Conservation (phyloP, 108 stramenopile genomes). For the Asterionellopsis glacialis region DNA sequence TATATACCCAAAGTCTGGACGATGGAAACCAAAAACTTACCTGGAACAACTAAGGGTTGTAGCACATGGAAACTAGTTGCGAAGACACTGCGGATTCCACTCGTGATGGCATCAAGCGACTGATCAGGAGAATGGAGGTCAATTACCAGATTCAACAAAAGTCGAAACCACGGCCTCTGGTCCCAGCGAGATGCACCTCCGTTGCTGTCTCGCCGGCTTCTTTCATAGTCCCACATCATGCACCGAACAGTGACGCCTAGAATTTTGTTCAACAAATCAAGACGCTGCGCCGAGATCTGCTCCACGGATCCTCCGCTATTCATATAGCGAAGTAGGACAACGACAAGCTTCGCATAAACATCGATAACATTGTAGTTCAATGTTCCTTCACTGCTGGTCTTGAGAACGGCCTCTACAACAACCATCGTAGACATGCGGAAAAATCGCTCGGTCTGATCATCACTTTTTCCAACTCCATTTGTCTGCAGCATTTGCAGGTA, state of each 20-base stretch:
- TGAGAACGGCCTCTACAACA: constrained; percentile 83
- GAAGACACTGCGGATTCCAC: constrained; percentile 84
- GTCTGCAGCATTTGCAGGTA: constrained; percentile 89
- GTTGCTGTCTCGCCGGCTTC: background rate
- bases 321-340: constrained; percentile 81
- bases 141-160: constrained; percentile 89
- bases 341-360: constrained; percentile 89
- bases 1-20: background rate
- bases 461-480: constrained; percentile 85
- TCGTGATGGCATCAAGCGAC: constrained; percentile 60
- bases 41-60: constrained; percentile 93
- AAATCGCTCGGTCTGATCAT: constrained; percentile 94
- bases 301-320: constrained; percentile 57
- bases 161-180: constrained; percentile 97
- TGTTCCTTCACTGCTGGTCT: constrained; percentile 33
- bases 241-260: constrained; percentile 74
- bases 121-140: constrained; percentile 90
- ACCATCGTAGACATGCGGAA: constrained; percentile 87
- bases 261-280: constrained; percentile 89
- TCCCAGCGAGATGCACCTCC: constrained; percentile 54
- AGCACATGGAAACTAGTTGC: constrained; percentile 89
- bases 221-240: constrained; percentile 74
- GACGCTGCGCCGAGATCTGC: constrained; percentile 60
- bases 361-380: constrained; percentile 91
- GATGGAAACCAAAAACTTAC: constrained; percentile 21